phyloP scores from a whole-genome alignment of 2,329 filamentous ascomycete genomes.

The Alternaria alternata region DNA sequence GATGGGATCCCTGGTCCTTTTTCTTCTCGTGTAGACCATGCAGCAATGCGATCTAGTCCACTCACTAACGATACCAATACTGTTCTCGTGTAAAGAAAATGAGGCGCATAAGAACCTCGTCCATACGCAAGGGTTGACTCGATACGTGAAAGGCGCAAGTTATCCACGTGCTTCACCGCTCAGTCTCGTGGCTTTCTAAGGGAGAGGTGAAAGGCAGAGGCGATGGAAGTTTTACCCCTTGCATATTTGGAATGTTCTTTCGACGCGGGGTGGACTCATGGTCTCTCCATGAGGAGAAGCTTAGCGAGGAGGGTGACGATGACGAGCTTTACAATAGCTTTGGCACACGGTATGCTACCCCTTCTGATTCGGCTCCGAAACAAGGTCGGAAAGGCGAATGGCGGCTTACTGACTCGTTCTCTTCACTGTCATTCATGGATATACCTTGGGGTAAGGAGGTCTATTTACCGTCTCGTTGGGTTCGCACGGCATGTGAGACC shows the following conservation, averaged over 20 bases:
- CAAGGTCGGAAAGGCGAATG: neutral
- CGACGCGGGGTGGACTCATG: neutral
- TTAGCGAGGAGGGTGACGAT: neutral
- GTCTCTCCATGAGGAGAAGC: neutral
- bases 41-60: neutral
- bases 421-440: neutral
- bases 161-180: neutral
- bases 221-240: neutral
- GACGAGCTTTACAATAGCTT: neutral
- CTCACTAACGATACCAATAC: neutral
- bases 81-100: neutral
- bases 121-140: neutral
- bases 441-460: conserved; percentile 5
- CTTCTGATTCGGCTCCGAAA: neutral
- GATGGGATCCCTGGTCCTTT: neutral
- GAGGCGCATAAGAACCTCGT: neutral
- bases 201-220: neutral
- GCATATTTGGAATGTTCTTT: neutral
- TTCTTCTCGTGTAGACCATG: neutral
- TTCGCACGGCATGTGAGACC: conserved; percentile 10
- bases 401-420: conserved; percentile 7
- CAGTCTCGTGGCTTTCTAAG: neutral
- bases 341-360: neutral
- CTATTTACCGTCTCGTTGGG: conserved; percentile 8
- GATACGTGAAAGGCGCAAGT: neutral